These are phyloP conservation scores for Dioszegia hungarica DNA, from an alignment of 768 basidiomycete genomes.

Conservation along the genomic window DNA sequence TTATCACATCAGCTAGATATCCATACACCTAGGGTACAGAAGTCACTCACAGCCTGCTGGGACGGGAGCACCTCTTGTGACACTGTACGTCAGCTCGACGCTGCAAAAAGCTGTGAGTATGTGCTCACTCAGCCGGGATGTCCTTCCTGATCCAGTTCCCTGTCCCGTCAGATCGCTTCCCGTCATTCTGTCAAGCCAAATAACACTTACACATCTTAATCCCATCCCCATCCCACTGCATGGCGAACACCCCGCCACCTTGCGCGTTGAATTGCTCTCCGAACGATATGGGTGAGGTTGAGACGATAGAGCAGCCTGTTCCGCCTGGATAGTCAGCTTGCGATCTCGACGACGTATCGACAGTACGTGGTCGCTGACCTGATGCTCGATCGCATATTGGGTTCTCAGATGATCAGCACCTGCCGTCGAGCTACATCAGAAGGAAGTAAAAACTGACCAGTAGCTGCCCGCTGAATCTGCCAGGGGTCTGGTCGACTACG, in stretches of 20 bases:
- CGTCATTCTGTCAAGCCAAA: not conserved
- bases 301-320: conserved; percentile 70
- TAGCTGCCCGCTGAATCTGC: conserved; percentile 30
- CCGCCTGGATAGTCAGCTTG: conserved; percentile 18
- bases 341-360: not conserved
- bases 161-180: not conserved
- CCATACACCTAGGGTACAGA: not conserved
- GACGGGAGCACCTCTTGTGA: conserved; percentile 15
- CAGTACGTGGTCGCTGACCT: conserved; percentile 7
- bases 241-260: conserved; percentile 78
- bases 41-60: conserved; percentile 28
- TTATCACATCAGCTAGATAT: conserved; percentile 2
- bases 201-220: conserved; percentile 51
- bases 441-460: conserved; percentile 20
- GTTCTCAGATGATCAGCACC: conserved; percentile 7
- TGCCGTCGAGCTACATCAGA: not conserved
- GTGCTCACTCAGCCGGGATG: conserved; percentile 42
- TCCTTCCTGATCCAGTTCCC: conserved; percentile 47
- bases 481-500: conserved; percentile 24
- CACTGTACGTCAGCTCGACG: conserved; percentile 15
- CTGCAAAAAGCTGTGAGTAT: not conserved
- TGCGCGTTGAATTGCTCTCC: conserved; percentile 73
- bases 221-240: conserved; percentile 76
- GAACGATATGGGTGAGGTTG: conserved; percentile 77
- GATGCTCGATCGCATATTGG: conserved; percentile 10